Base-by-base conservation (phyloP, 2,329 filamentous ascomycete species). In the Cercospora zeae-maydis region DNA sequence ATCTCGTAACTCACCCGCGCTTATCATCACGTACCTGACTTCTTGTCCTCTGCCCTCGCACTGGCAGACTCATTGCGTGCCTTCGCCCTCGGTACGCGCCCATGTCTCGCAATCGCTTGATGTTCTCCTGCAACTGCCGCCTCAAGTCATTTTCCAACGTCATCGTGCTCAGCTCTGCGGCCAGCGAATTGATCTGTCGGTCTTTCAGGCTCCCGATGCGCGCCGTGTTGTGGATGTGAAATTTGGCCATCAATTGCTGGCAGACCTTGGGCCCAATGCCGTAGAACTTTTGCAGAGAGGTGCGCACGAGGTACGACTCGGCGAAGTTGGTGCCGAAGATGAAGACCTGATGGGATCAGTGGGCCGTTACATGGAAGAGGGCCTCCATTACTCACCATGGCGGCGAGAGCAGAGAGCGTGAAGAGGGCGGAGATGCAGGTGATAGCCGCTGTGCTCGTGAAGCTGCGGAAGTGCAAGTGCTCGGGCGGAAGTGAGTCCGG, bases 21-120 rank as follows among this genome's bases (percentile, higher is more conserved):
- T 37, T n/a, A 30, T 54, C 3, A 55, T 36, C 14, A 73, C 75
- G 64, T 72, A 87, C 85, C 81, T 89, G 93, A 75, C 82, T 91
- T 75, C 91, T 88, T 63, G 95, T 98, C 71, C 84, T 86, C 80
- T 99, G 95, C 70, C 95, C 95, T 70, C 95, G 85, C 59, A 95
- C 93, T 3, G 95, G 95, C 79, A 98, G 79, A 64, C 88, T 86
- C 89, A 98, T 93, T 62, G 93, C 93, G 81, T 99, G 95, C 69
- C 95, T 83, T 76, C 90, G 88, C 68, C 95, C 95, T 58, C 95
- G 83, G 75, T 96, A 96, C 3, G 89, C 88, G 55, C 93, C 93
- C 81, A 96, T 97, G 72, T 97, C 93, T 75, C 90, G 91, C 76
- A 99, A 73, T 63, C 93, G 83, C 75, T 83, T 83, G 70, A 99